These are phyloP conservation scores for Tulasnella sp. DNA, from an alignment of 768 basidiomycete species.

Conservation along the genomic window DNA sequence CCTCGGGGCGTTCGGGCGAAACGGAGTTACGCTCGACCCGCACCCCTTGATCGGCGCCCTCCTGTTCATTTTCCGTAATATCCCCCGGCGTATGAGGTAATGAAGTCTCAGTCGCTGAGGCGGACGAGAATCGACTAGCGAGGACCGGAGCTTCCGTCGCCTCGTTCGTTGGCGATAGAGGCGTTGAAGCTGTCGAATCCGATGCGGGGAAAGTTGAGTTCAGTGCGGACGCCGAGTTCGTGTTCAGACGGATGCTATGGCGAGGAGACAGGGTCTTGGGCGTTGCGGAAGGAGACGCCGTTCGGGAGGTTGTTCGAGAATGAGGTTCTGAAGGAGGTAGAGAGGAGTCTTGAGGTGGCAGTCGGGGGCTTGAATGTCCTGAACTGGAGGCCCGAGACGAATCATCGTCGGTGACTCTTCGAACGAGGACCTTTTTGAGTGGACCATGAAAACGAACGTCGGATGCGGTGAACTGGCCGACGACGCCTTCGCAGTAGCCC, in stretches of 20 bases:
- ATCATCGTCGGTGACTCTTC: conserved; percentile 38
- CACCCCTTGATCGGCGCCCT: conserved; percentile 4
- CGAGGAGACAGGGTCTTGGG: neutral
- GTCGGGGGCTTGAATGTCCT: conserved; percentile 2
- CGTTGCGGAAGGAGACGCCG: neutral
- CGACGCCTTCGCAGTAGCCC: conserved; percentile 85
- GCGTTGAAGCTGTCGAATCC: neutral
- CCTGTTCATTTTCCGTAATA: conserved; percentile 3
- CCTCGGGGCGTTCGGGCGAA: neutral
- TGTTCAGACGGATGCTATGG: neutral
- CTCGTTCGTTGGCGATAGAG: neutral
- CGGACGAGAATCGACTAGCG: neutral
- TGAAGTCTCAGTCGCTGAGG: conserved; percentile 4
- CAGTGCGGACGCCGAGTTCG: neutral
- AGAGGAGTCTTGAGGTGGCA: neutral
- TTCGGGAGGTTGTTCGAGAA: neutral
- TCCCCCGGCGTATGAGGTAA: conserved; percentile 13
- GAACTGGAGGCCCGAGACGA: neutral
- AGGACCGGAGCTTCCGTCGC: neutral
- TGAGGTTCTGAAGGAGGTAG: neutral
- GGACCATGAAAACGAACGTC: conserved; percentile 64
- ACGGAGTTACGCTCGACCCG: neutral
- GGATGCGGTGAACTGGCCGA: conserved; percentile 58
- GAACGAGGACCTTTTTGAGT: conserved; percentile 64
- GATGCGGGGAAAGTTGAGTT: neutral